Percentiles rank a stretch among this genome's conserved stretches.
Conservation (phyloP, 2,329 filamentous ascomycete genomes). For the Ophiostoma populinum region DNA sequence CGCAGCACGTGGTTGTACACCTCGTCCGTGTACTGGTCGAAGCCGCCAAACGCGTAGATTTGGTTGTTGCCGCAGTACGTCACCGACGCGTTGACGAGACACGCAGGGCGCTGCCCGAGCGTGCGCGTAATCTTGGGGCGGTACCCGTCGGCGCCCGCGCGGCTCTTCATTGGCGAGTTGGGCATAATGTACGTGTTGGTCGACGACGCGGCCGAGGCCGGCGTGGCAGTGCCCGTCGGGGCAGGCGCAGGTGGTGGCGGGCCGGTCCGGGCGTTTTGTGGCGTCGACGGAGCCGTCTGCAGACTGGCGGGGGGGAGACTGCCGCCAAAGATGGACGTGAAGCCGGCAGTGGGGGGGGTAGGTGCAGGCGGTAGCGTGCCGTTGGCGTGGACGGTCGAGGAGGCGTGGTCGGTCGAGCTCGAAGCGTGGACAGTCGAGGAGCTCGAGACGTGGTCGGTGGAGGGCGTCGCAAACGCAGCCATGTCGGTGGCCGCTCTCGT, state of each 20-base stretch:
- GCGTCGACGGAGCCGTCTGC: too few relatives aligned
- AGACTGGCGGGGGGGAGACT: neutral
- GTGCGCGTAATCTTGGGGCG: constrained; percentile 69
- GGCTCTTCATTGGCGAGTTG: constrained; percentile 54
- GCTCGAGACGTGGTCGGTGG: neutral
- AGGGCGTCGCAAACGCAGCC: constrained; percentile 8
- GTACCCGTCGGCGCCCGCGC: constrained; percentile 49
- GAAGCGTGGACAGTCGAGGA: constrained; percentile 3
- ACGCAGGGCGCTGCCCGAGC: constrained; percentile 69
- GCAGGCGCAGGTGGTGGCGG: neutral
- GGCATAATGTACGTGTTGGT: constrained; percentile 85
- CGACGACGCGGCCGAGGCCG: constrained; percentile 26
- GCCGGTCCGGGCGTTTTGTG: too few relatives aligned
- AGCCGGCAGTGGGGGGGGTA: neutral
- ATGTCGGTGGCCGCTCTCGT: constrained; percentile 10
- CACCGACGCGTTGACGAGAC: constrained; percentile 92
- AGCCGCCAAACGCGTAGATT: constrained; percentile 96
- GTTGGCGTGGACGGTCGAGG: neutral
- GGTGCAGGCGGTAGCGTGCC: neutral
- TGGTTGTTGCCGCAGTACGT: constrained; percentile 97
- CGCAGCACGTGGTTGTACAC: constrained; percentile 95
- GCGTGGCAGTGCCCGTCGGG: constrained; percentile 16
- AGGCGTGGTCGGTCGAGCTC: neutral
- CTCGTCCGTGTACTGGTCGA: constrained; percentile 97
- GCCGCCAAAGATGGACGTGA: constrained; percentile 7